Base-by-base conservation (phyloP, 257 asterid genomes). In the Solanum lycopersicoides region DNA sequence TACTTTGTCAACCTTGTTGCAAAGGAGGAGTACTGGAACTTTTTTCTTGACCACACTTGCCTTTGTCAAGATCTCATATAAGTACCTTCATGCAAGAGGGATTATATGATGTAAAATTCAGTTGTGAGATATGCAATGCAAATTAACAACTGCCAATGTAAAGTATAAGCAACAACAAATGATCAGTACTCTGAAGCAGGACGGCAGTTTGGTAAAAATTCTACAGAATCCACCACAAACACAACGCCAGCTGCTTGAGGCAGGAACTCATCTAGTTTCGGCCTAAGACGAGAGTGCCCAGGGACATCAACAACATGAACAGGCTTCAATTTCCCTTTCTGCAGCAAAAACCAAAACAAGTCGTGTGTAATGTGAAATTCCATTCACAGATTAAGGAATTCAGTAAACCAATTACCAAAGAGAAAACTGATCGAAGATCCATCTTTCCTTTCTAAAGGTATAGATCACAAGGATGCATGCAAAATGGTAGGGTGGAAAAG, bases 1-100 rank as follows among this genome's bases (percentile, higher is more conserved):
- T 88, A 94, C 93, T 89, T 93, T 95, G 87, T 94, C 99, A 89
- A 95, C 97, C 92, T 97, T 97, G 95, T 95, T 95, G 93, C 99
- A 95, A 88, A 95, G 90, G 44, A 97, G 89, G 23, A 95, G 90
- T 71, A 95, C 73, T 28, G 98, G 98, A 83, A 90, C 90, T 88
- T 92, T 97, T 83, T 87, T 93, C 95, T 97, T 94, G 84, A 95
- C 95, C 28, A 95, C 94, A 84, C 87, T 87, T 59, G 93, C 94
- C 89, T 94, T 93, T 20, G 99, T 97, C 93, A 97, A 86, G 79
- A 95, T 91, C 73, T 97, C 98, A 89, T 94, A 96, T 1, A 95
- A 93, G 93, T 94, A 95, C 94, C 98, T 96, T 83, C 83, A 80
- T 73, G 84, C 68, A 83, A 68, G 41, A 28, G 76, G 85, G 10